phyloP scores from a whole-genome alignment of 768 basidiomycete species.

The Cyclocybe cylindracea region DNA sequence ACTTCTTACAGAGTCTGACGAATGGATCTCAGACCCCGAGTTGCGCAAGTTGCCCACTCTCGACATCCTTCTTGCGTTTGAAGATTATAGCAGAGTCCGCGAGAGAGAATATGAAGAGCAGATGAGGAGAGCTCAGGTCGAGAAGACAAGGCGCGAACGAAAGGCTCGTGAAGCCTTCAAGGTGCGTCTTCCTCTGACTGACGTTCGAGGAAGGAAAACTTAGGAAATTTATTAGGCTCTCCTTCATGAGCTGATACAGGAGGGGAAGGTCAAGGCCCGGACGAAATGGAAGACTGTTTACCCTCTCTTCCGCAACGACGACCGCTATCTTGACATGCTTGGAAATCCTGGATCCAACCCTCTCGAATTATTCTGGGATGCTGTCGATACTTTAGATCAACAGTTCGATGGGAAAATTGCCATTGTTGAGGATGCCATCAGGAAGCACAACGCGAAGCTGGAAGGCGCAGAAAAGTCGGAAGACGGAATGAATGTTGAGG shows the following conservation, averaged over 20 bases:
- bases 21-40: conserved; percentile 77
- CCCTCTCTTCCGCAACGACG: conserved; percentile 71
- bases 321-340: conserved; percentile 84
- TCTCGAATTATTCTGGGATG: conserved; percentile 95
- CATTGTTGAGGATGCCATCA: conserved; percentile 64
- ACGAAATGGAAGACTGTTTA: conserved; percentile 94
- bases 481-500: conserved; percentile 26
- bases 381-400: conserved; percentile 85
- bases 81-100: conserved; percentile 88
- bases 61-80: conserved; percentile 91
- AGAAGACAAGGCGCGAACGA: conserved; percentile 81
- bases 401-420: conserved; percentile 78
- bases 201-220: neutral
- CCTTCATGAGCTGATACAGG: conserved; percentile 65
- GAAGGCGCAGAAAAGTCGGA: conserved; percentile 24
- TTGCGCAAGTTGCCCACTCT: conserved; percentile 84
- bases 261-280: conserved; percentile 72
- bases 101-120: conserved; percentile 93
- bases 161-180: conserved; percentile 92
- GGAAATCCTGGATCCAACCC: conserved; percentile 95
- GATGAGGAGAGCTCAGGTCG: conserved; percentile 75
- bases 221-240: conserved; percentile 50
- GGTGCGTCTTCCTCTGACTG: conserved; percentile 41
- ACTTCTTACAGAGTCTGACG: conserved; percentile 72
- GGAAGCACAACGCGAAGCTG: conserved; percentile 43